These are phyloP conservation scores for Botryotinia narcissicola DNA, from an alignment of 2,329 filamentous ascomycete species.

Conservation along the genomic window DNA sequence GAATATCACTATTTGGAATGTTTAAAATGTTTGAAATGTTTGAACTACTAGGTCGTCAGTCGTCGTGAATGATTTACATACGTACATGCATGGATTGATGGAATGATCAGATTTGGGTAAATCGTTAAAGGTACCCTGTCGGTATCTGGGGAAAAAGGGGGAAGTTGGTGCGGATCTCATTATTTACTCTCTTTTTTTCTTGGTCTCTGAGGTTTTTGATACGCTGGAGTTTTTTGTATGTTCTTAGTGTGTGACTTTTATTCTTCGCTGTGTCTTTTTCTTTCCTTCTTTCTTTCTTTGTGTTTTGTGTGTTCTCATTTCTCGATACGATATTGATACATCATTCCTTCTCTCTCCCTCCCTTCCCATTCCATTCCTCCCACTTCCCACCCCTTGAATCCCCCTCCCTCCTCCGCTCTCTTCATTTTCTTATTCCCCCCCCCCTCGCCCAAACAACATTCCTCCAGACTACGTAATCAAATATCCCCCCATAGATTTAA, in stretches of 20 bases:
- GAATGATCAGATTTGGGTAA: not conserved
- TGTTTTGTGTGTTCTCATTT: not conserved
- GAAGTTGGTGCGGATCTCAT: not conserved
- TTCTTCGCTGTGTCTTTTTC: not conserved
- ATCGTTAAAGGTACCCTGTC: not conserved
- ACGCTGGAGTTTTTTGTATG: not conserved
- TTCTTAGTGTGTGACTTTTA: not conserved
- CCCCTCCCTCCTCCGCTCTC: not conserved
- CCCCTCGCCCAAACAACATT: not conserved
- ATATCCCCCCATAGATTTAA: not conserved
- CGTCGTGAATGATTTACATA: not conserved
- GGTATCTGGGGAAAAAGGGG: not conserved
- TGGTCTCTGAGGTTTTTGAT: not conserved
- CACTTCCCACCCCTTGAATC: not conserved
- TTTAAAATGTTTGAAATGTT: not conserved
- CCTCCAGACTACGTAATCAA: not conserved
- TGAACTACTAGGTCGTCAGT: not conserved
- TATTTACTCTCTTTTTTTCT: not conserved
- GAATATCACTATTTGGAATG: not conserved
- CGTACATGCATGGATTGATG: not conserved
- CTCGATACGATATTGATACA: not conserved
- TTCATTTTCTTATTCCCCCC: not conserved
- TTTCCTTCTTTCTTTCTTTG: not conserved
- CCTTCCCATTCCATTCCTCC: not conserved
- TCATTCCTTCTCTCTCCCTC: not conserved